Conservation (phyloP, 441 rosid species). For the Hura crepitans region DNA sequence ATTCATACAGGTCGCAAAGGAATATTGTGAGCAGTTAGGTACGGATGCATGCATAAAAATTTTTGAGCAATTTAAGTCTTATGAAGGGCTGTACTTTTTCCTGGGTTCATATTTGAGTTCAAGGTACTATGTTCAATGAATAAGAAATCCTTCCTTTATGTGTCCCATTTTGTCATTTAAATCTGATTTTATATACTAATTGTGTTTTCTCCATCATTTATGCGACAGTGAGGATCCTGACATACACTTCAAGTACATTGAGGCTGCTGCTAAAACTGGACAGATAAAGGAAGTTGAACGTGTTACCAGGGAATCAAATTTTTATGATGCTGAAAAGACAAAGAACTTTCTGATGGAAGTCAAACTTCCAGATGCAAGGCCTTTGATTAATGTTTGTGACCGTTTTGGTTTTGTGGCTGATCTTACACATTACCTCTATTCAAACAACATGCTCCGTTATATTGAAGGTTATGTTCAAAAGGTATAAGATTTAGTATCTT, state of each 20-base stretch:
- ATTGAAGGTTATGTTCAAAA: constrained; percentile 99
- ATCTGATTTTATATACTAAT: constrained; percentile 2
- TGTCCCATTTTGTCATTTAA: neutral
- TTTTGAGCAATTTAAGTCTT: constrained; percentile 97
- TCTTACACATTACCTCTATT: constrained; percentile 93
- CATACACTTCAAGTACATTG: constrained; percentile 91
- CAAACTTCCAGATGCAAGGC: constrained; percentile 89
- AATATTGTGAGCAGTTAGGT: constrained; percentile 96
- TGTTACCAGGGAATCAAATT: constrained; percentile 91
- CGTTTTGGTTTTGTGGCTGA: constrained; percentile 98
- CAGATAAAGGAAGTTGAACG: constrained; percentile 99
- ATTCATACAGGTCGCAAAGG: constrained; percentile 72
- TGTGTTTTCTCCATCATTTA: neutral
- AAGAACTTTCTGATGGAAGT: constrained; percentile 96
- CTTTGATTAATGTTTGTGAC: constrained; percentile 95
- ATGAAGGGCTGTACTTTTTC: constrained; percentile 95
- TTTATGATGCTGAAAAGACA: constrained; percentile 91
- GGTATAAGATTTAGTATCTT: constrained; percentile 39
- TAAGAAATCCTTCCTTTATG: neutral
- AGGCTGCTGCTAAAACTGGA: constrained; percentile 95
- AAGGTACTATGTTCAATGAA: constrained; percentile 46
- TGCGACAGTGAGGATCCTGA: constrained; percentile 85
- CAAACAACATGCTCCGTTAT: constrained; percentile 97
- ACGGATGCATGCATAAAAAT: constrained; percentile 86
- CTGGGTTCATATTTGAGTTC: constrained; percentile 94